Evolutionary conservation across 257 asterid species (phyloP), one percentile per base, ranked within the genome.

Genomic region (Linaria vulgaris): DNA sequence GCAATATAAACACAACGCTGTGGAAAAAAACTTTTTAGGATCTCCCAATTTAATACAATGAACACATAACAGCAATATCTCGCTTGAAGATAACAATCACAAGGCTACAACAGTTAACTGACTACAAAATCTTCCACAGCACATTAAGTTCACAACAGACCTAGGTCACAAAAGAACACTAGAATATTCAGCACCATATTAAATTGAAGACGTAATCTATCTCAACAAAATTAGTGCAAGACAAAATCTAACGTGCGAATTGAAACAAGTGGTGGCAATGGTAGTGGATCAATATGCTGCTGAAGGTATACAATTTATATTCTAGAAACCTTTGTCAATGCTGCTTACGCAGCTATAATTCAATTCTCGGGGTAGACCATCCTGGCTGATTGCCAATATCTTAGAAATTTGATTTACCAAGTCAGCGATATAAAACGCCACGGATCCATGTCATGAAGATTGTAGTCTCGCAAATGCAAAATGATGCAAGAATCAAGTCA

Each of bases 1-100:
- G 99, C 97, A 69, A 92, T 85, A 80, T 92, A 85, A 71, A 89
- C 95, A 84, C 91, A 92, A 5, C 76, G 83, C 97, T 92, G 94
- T 83, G 83, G 74, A 50, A 70, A 49, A 55, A 31, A 67, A 66
- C 45, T 51, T n/a, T 61, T 73, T 60, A 65, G 58, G 45, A 23
- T 59, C 24, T 47, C 55, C 55, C 39, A 24, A 49, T 21, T 49
- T 41, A 17, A 43, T 38, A 57, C 46, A 9, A 27, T 24, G 31
- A 44, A 21, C 21, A 39, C 16, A 59, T 9, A 22, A 51, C 55
- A 50, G 1, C n/a, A n/a, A 8, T 9, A 21, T 24, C 9, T 19
- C 16, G 45, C 49, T 34, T 37, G 62, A 45, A 37, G 13, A 25
- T 2, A 27, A 27, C 3, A 27, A 10, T 31, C n/a, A 9, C 47